These are phyloP conservation scores for Ophiostoma fasciatum DNA, from an alignment of 2,329 filamentous ascomycete genomes.

Conservation along the genomic window DNA sequence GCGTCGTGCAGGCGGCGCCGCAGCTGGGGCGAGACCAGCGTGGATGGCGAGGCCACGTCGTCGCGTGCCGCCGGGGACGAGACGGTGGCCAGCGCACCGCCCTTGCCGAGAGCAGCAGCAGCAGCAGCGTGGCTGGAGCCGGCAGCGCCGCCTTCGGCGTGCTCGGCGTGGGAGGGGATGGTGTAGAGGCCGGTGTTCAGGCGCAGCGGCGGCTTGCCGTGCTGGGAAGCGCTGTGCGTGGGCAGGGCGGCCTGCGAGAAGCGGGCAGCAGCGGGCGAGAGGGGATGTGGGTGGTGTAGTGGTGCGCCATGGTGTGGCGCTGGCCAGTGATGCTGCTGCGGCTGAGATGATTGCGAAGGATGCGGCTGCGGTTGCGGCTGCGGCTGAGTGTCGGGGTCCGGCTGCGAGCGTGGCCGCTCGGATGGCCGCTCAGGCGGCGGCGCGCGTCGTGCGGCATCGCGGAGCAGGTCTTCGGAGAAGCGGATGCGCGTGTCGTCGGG, in stretches of 20 bases:
- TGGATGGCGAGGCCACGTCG: constrained; percentile 2
- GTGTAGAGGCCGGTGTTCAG: constrained; percentile 17
- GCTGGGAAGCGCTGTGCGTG: neutral
- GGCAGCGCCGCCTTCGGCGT: constrained; percentile 1
- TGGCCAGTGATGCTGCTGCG: too few species aligned
- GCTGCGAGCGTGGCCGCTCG: neutral
- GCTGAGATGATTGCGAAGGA: constrained; percentile 1
- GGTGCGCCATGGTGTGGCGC: too few species aligned
- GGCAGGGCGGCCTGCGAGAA: constrained; percentile 4
- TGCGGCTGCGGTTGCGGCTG: neutral
- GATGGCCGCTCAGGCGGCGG: neutral
- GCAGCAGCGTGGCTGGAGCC: neutral
- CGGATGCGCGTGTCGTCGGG: constrained; percentile 11
- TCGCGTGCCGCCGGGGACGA: neutral
- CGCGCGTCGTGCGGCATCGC: constrained; percentile 4
- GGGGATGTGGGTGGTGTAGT: constrained; percentile 1
- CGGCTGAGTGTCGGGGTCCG: too few species aligned
- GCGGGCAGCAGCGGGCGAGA: too few species aligned
- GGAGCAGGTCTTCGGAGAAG: constrained; percentile 15
- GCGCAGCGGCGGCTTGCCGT: constrained; percentile 7
- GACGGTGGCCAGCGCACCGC: constrained; percentile 1
- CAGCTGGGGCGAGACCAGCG: neutral
- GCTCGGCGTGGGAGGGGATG: constrained; percentile 16
- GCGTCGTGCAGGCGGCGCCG: neutral
- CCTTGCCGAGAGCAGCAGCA: neutral